Evolutionary conservation across 768 basidiomycete species (phyloP).

Genomic region (Agaricus subrufescens): DNA sequence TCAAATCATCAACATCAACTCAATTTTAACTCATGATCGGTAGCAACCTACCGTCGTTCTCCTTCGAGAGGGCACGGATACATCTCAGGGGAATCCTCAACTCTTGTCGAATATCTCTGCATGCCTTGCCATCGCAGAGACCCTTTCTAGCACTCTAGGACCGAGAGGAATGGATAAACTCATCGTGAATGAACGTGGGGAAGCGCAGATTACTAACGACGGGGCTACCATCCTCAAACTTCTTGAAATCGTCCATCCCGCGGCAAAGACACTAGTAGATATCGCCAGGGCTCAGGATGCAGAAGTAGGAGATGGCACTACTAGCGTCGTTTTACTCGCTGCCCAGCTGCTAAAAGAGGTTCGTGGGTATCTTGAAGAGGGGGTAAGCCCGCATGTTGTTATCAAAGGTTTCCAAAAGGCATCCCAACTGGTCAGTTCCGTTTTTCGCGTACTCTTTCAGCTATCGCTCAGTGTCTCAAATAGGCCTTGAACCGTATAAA

Average conservation of each 20-base stretch:
- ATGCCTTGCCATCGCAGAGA: constrained; percentile 90
- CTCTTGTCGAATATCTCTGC: constrained; percentile 94
- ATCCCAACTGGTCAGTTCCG: constrained; percentile 65
- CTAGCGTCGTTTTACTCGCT: constrained; percentile 91
- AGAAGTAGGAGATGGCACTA: constrained; percentile 98
- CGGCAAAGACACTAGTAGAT: constrained; percentile 95
- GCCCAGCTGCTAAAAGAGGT: constrained; percentile 94
- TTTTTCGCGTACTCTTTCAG: constrained; percentile 6
- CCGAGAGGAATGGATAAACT: constrained; percentile 99
- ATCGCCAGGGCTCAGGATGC: constrained; percentile 98
- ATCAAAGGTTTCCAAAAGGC: constrained; percentile 95
- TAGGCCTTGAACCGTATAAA: constrained; percentile 86
- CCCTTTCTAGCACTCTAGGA: constrained; percentile 91
- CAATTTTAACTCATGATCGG: constrained; percentile 12
- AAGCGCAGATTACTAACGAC: constrained; percentile 99
- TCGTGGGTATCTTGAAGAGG: constrained; percentile 89
- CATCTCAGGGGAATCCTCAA: constrained; percentile 91
- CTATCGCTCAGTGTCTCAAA: constrained; percentile 10
- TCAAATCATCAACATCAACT: background rate
- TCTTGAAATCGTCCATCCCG: constrained; percentile 96
- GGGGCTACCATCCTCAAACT: constrained; percentile 98
- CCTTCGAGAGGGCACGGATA: constrained; percentile 93
- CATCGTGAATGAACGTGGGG: constrained; percentile 89
- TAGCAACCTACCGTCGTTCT: constrained; percentile 98
- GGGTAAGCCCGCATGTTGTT: constrained; percentile 95